A percentile compares a stretch with the other conserved stretches of the same genome.
These are phyloP conservation scores for Sarocladiaceae sp. DNA, from an alignment of 2,329 filamentous ascomycete genomes.

Conservation along the genomic window DNA sequence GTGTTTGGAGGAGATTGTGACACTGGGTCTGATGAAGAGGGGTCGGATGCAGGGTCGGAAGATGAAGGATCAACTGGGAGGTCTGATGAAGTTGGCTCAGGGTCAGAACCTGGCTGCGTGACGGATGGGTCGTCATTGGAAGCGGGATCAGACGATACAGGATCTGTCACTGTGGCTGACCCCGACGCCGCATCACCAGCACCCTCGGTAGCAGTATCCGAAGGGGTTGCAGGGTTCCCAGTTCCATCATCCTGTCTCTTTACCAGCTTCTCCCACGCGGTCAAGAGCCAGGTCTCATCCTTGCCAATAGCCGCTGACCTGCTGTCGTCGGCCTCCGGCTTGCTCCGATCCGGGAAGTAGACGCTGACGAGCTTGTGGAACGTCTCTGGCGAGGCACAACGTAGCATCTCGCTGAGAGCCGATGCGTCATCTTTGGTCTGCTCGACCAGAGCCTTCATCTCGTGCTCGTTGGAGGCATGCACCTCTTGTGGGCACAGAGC, in stretches of 20 bases:
- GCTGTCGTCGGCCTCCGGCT: background rate
- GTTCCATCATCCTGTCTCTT: constrained; percentile 7
- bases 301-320: background rate
- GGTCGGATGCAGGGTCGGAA: background rate
- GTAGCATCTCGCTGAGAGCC: background rate
- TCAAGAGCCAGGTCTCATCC: constrained; percentile 2
- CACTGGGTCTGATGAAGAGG: background rate
- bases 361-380: constrained; percentile 4
- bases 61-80: background rate
- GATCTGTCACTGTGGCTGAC: background rate
- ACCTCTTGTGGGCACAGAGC: background rate
- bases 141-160: no score
- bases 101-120: no score
- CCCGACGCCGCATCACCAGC: background rate
- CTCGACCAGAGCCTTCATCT: constrained; percentile 4
- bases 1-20: background rate
- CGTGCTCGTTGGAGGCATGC: constrained; percentile 1
- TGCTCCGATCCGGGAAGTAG: constrained; percentile 4
- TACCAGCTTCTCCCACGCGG: constrained; percentile 4
- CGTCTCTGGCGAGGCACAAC: constrained; percentile 5
- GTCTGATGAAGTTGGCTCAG: background rate
- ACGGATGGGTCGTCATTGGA: no score
- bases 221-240: background rate
- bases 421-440: constrained; percentile 3
- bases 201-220: background rate